Evolutionary conservation across 1,284 basidiomycete genomes (phyloP), one percentile per base, ranked within the genome.

Genomic region (Fomitiporia mediterranea): DNA sequence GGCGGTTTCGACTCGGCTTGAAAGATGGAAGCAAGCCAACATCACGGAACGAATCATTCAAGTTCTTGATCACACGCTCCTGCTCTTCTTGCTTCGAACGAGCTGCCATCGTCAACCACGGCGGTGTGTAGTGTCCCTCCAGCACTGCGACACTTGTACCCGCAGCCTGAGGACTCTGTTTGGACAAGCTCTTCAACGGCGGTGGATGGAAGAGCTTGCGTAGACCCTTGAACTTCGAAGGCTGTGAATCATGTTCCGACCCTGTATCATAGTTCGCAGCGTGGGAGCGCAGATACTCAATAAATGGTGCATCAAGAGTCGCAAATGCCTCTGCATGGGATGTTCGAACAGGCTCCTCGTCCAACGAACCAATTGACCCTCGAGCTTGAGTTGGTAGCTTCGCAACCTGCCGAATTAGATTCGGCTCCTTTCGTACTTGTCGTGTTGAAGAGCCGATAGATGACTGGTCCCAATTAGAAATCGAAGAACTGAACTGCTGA

Each of bases 31-130:
- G 68, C 6, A 89, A 66, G 3, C 87, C 88, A 21, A 90, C 86
- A 55, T 85, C 87, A 67, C 84, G 81, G 72, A 89, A 91, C 11
- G 85, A 86, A 57, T 79, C 79, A 63, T 84, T 87, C 38, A 90
- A 70, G 61, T 81, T 84, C 58, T 80, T 78, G 50, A 89, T 82
- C 15, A 85, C 80, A 37, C 79, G 78, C 63, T 84, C 80, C 9
- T 82, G 78, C 58, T 83, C 78, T 65, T 89, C 85, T 57, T 82
- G 80, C 65, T 81, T 79, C 39, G 76, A 75, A 35, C 86, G 76
- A 2, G 81, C 78, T 9, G 81, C 78, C 57, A 86, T 76, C 34
- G 75, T 77, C 53, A 88, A 68, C 88, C 87, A 90, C 2, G 86
- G 86, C 34, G 87, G 84, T 15, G 74, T 73, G 60, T 79, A 84